phyloP scores from a whole-genome alignment of 352 stramenopile species.

The Lagenidium sp. region DNA sequence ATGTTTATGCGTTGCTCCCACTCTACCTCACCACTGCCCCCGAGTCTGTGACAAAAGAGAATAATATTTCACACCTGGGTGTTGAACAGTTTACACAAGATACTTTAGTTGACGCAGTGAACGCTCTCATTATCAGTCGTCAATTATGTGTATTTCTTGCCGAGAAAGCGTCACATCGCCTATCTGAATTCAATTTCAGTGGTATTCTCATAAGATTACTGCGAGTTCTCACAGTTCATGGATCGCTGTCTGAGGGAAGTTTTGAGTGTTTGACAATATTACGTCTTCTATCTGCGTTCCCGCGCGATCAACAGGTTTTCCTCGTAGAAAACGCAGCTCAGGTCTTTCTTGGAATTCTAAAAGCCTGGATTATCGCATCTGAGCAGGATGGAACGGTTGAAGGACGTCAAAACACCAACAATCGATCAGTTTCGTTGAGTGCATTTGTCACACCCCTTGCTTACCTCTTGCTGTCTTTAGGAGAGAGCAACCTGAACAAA shows the following conservation, averaged over 20 bases:
- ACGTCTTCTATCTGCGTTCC: constrained; percentile 18
- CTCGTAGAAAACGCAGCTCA: constrained; percentile 29
- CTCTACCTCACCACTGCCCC: constrained; percentile 38
- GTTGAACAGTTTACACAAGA: no score
- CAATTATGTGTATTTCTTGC: no score
- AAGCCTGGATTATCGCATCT: constrained; percentile 17
- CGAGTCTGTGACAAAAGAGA: no score
- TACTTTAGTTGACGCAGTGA: no score
- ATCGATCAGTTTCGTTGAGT: constrained; percentile 1
- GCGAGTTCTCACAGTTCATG: no score
- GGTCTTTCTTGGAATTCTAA: constrained; percentile 27
- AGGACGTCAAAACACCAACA: constrained; percentile 1
- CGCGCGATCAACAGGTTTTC: constrained; percentile 32
- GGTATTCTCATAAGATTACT: no score
- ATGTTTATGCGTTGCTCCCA: constrained; percentile 31
- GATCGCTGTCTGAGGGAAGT: not conserved
- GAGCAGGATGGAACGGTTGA: constrained; percentile 11
- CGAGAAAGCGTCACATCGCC: no score
- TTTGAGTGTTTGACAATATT: constrained; percentile 33
- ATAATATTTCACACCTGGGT: no score
- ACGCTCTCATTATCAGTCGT: no score
- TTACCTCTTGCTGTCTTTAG: constrained; percentile 10
- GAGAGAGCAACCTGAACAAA: constrained; percentile 14
- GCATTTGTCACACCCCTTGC: constrained; percentile 9
- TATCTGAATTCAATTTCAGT: no score